A percentile compares a stretch with the other conserved stretches of the same genome.
Evolutionary conservation across 2,329 filamentous ascomycete genomes (phyloP).

Genomic region (Exophiala phaeomuriformis): DNA sequence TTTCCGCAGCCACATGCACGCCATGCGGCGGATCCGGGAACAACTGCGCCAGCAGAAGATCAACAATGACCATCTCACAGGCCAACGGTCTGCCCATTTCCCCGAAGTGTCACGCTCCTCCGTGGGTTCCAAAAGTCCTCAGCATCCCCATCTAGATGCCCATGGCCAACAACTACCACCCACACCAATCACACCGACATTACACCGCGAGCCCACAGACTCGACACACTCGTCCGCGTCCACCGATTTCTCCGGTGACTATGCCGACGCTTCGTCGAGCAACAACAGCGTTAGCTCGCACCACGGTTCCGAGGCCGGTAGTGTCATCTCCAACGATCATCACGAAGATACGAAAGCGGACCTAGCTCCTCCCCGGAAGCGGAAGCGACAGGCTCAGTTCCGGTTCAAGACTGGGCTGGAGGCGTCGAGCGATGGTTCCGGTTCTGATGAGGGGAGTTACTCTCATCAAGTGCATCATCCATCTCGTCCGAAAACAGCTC

Average conservation of each 20-base stretch:
- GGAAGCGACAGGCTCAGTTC: slow-evolving; percentile 7
- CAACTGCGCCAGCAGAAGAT: slow-evolving; percentile 20
- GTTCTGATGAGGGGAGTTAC: slow-evolving; percentile 6
- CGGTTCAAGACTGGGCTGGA: slow-evolving; percentile 15
- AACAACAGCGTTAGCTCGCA: slow-evolving; percentile 4
- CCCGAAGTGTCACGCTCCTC: slow-evolving; percentile 1
- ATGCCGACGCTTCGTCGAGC: slow-evolving; percentile 9
- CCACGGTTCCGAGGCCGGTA: slow-evolving; percentile 10
- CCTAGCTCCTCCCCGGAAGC: slow-evolving; percentile 3
- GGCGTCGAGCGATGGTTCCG: background rate
- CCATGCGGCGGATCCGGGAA: slow-evolving; percentile 21
- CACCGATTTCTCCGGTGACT: slow-evolving; percentile 11
- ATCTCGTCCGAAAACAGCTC: slow-evolving; percentile 5
- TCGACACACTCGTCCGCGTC: slow-evolving; percentile 1
- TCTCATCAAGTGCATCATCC: background rate
- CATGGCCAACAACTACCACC: background rate
- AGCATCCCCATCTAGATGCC: background rate
- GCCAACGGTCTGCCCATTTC: slow-evolving; percentile 15
- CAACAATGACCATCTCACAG: slow-evolving; percentile 12
- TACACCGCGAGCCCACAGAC: slow-evolving; percentile 4
- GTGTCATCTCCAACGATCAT: slow-evolving; percentile 5
- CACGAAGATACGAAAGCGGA: background rate
- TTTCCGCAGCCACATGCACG: slow-evolving; percentile 21
- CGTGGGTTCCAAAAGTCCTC: background rate
- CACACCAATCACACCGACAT: slow-evolving; percentile 8